Conservation (phyloP, 73 alveolate genomes). For the Paramecium sexaurelia region DNA sequence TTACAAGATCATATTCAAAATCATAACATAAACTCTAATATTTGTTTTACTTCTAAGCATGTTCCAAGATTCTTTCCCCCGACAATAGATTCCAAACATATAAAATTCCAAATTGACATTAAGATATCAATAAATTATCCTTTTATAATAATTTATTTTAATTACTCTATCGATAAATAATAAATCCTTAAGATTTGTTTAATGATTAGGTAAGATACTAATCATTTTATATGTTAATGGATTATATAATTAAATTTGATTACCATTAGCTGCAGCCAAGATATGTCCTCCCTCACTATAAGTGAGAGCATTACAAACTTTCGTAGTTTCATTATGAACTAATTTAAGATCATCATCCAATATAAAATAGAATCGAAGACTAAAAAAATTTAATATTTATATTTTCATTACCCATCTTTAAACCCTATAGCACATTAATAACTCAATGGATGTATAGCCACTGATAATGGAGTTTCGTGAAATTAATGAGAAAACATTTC, state of each 20-base stretch:
- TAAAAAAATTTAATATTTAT: background rate
- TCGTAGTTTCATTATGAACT: conserved; percentile 58
- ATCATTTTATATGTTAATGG: conserved; percentile 46
- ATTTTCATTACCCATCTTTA: conserved; percentile 51
- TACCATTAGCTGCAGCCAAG: conserved; percentile 63
- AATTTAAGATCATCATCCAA: conserved; percentile 53
- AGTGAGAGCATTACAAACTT: conserved; percentile 49
- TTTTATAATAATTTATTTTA: background rate
- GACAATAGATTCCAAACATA: conserved; percentile 52
- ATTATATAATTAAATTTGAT: background rate
- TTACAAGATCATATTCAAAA: conserved; percentile 52
- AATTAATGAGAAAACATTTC: conserved; percentile 58
- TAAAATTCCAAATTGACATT: conserved; percentile 54
- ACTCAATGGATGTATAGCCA: conserved; percentile 62
- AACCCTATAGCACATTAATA: conserved; percentile 58
- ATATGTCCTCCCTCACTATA: conserved; percentile 68
- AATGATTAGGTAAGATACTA: background rate
- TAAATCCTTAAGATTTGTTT: conserved; percentile 41
- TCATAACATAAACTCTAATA: conserved; percentile 51
- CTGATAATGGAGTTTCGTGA: conserved; percentile 65
- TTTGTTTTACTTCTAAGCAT: conserved; percentile 41
- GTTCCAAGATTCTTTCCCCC: conserved; percentile 50
- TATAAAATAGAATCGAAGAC: conserved; percentile 43
- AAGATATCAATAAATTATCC: conserved; percentile 38
- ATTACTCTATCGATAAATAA: conserved; percentile 29